Evolutionary conservation across 1,284 basidiomycete species (phyloP).

Genomic region (Ustilago tritici): DNA sequence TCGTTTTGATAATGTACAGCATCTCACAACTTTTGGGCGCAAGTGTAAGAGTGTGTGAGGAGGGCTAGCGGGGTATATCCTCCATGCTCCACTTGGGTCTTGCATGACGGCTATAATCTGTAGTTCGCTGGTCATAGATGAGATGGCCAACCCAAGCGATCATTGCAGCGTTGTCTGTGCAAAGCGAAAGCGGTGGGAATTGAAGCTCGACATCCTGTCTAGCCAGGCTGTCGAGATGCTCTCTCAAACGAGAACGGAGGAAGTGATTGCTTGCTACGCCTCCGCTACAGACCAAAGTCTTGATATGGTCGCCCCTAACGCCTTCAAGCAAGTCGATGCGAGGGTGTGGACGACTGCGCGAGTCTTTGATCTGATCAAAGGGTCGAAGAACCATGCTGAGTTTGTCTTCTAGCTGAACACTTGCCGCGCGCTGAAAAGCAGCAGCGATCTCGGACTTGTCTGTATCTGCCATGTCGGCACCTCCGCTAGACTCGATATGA

Average conservation of each 20-base stretch:
- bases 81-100: slow-evolving; percentile 64
- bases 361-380: slow-evolving; percentile 5
- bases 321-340: slow-evolving; percentile 19
- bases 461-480: neutral
- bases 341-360: slow-evolving; percentile 15
- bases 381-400: slow-evolving; percentile 45
- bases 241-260: slow-evolving; percentile 47
- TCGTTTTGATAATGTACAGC: slow-evolving; percentile 12
- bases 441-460: slow-evolving; percentile 35
- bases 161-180: slow-evolving; percentile 69
- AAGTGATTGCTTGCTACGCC: slow-evolving; percentile 65
- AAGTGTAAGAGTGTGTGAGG: neutral
- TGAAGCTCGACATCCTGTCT: slow-evolving; percentile 45
- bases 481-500: slow-evolving; percentile 25
- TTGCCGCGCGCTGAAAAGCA: slow-evolving; percentile 62
- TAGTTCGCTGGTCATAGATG: slow-evolving; percentile 46
- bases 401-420: slow-evolving; percentile 64
- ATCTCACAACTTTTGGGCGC: neutral
- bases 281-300: slow-evolving; percentile 62
- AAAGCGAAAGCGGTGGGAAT: slow-evolving; percentile 64
- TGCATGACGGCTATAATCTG: slow-evolving; percentile 49
- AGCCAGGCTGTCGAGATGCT: slow-evolving; percentile 33
- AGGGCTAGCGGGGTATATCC: slow-evolving; percentile 35
- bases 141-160: slow-evolving; percentile 64
- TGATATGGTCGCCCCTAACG: slow-evolving; percentile 25